These are phyloP conservation scores for Coleophoma cylindrospora DNA, from an alignment of 2,329 filamentous ascomycete genomes.

Conservation along the genomic window DNA sequence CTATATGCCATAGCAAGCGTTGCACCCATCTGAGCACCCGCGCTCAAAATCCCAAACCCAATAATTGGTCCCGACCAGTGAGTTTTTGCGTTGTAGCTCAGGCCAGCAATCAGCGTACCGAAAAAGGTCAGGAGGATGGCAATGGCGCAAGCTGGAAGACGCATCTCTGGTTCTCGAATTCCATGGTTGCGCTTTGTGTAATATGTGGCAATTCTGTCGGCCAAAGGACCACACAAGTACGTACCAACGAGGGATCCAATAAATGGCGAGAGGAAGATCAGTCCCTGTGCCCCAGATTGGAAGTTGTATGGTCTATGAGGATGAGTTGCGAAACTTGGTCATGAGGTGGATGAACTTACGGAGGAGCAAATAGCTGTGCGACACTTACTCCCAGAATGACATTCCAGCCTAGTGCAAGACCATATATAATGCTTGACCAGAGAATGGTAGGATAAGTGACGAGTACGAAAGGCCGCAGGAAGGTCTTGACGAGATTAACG, in stretches of 20 bases:
- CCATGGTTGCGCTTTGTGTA: conserved; percentile 48
- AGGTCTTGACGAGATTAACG: conserved; percentile 18
- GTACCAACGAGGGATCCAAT: conserved; percentile 11
- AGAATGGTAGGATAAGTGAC: conserved; percentile 21
- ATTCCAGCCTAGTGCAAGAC: conserved; percentile 30
- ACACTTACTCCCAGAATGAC: conserved; percentile 38
- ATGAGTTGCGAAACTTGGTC: conserved; percentile 26
- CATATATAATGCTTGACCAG: conserved; percentile 27
- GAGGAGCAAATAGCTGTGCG: conserved; percentile 37
- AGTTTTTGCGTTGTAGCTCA: conserved; percentile 18
- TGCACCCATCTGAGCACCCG: conserved; percentile 24
- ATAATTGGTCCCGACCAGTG: conserved; percentile 21
- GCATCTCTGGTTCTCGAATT: conserved; percentile 52
- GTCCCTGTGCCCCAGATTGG: conserved; percentile 27
- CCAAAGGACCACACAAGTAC: conserved; percentile 10
- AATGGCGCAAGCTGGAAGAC: conserved; percentile 35
- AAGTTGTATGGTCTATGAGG: conserved; percentile 37
- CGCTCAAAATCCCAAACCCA: conserved; percentile 20
- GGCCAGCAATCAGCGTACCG: conserved; percentile 15
- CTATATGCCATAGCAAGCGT: conserved; percentile 21
- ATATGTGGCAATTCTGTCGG: conserved; percentile 18
- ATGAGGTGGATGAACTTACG: conserved; percentile 3
- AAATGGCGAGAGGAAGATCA: conserved; percentile 11
- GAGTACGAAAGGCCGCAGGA: conserved; percentile 33
- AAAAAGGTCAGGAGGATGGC: conserved; percentile 22